Conservation (phyloP, 2,329 filamentous ascomycete genomes). For the Colletotrichum sp. region DNA sequence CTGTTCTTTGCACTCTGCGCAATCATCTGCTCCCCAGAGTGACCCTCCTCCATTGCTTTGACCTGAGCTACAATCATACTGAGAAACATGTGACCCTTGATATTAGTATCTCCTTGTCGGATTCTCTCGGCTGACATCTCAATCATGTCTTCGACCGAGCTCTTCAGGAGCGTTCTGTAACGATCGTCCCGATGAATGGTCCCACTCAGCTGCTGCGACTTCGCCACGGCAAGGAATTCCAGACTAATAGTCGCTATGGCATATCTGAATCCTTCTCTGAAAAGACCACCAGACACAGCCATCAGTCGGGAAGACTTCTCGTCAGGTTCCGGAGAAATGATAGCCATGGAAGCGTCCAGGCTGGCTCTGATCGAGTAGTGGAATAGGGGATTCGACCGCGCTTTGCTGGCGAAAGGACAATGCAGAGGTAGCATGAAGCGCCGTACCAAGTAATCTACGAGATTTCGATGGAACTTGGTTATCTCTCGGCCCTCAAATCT, state of each 20-base stretch:
- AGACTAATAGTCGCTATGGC: not conserved
- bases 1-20: not conserved
- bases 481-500: not conserved
- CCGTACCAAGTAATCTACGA: not conserved
- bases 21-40: not conserved
- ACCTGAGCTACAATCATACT: not conserved
- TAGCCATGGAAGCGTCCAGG: not conserved
- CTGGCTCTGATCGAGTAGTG: not conserved
- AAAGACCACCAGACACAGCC: not conserved
- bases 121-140: not conserved
- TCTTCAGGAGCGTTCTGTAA: not conserved
- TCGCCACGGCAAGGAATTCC: not conserved
- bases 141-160: not conserved
- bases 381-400: not conserved
- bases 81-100: not conserved
- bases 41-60: not conserved
- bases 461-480: not conserved
- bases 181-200: not conserved
- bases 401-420: not conserved
- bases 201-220: not conserved
- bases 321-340: not conserved
- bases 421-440: not conserved
- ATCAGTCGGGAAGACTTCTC: not conserved
- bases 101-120: not conserved
- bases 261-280: not conserved